Percentiles rank a stretch among this genome's conserved stretches.
phyloP scores from a whole-genome alignment of 2,329 filamentous ascomycete genomes.

The Penicillium sp. region DNA sequence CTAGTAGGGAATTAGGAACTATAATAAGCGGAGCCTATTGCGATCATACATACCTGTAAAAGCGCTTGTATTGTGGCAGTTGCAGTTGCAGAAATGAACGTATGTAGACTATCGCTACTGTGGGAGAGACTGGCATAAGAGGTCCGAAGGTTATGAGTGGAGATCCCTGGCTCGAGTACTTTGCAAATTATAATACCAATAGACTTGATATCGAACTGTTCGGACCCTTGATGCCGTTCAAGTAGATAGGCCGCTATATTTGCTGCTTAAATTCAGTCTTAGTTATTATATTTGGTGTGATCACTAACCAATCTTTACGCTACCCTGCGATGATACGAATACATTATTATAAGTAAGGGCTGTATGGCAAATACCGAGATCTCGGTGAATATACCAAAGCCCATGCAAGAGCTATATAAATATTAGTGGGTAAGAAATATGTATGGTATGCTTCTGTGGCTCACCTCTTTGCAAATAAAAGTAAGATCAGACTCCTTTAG shows the following conservation, averaged over 20 bases:
- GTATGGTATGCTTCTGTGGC: background rate
- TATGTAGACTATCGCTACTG: background rate
- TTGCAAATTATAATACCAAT: slow-evolving; percentile 1
- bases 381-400: slow-evolving; percentile 8
- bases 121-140: background rate
- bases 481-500: slow-evolving; percentile 6
- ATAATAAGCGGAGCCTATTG: background rate
- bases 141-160: background rate
- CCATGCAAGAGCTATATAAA: slow-evolving; percentile 1
- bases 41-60: background rate
- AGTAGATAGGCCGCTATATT: slow-evolving; percentile 3
- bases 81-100: background rate
- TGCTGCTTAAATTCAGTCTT: background rate
- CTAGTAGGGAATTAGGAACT: background rate
- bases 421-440: slow-evolving; percentile 1
- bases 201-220: slow-evolving; percentile 2
- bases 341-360: background rate
- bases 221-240: slow-evolving; percentile 2
- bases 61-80: background rate
- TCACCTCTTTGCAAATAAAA: slow-evolving; percentile 8
- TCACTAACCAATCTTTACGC: slow-evolving; percentile 7
- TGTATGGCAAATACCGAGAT: slow-evolving; percentile 1
- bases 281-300: background rate
- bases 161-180: background rate
- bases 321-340: slow-evolving; percentile 5